Conservation (phyloP, 1,284 basidiomycete genomes). For the Leccinum angustisporum region DNA sequence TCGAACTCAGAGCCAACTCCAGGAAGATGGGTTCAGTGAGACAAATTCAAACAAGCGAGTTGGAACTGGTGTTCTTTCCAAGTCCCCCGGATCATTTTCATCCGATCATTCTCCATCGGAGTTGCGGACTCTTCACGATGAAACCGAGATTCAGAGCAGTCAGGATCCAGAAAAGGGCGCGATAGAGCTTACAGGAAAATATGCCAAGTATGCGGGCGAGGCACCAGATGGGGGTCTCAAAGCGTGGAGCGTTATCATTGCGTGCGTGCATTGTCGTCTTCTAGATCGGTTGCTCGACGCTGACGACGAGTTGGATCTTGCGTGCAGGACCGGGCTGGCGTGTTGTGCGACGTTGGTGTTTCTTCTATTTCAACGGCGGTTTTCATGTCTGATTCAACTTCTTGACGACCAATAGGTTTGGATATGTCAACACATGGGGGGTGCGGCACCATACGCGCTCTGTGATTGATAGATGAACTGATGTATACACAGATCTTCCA, state of each 20-base stretch:
- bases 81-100: background rate
- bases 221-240: conserved; percentile 51
- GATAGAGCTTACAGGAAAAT: conserved; percentile 5
- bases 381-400: conserved; percentile 8
- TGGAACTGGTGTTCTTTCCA: background rate
- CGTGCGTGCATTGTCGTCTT: conserved; percentile 30
- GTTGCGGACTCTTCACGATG: conserved; percentile 10
- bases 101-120: background rate
- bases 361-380: background rate
- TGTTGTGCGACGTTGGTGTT: conserved; percentile 16
- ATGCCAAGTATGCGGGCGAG: conserved; percentile 25
- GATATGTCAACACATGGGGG: conserved; percentile 32
- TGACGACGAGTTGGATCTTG: conserved; percentile 5
- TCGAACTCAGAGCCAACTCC: background rate
- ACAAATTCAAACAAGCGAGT: background rate
- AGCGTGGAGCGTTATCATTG: conserved; percentile 53
- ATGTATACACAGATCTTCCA: conserved; percentile 31
- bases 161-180: conserved; percentile 17
- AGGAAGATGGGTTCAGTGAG: background rate
- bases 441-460: conserved; percentile 16
- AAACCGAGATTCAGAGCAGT: background rate
- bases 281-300: background rate
- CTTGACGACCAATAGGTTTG: conserved; percentile 23
- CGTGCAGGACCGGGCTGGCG: conserved; percentile 21
- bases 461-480: background rate